Evolutionary conservation across 176 grass and related monocot genomes (phyloP), one percentile per base, ranked within the genome.

Genomic region (Musa itinerans): DNA sequence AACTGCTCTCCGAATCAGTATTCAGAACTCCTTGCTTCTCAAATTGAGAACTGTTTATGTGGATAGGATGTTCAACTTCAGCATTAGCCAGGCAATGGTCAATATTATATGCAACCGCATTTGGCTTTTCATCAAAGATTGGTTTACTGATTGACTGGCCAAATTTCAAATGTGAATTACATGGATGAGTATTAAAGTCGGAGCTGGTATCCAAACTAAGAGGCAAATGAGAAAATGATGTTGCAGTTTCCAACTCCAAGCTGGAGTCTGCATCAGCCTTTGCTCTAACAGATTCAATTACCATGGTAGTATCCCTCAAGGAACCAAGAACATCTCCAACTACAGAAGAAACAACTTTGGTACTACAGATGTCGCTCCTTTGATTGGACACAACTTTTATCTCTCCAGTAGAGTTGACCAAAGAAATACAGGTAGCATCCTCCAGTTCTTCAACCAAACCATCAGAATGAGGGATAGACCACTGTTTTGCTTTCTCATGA

Each of bases 71-170:
- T 68, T 81, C 80, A 68, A 65, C 72, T 81, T 81, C 79, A 70
- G 63, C 54, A 74, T 81, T 75, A 20, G 52, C 69, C 69, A 76
- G 76, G 74, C 70, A 75, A 76, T 72, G 27, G 34, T 79, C 76
- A 21, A 29, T 69, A 85, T 58, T 69, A 21, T 54, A 63, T 79
- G 73, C 26, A 53, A 80, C 73, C 75, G 76, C 25, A 58, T 78
- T 92, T 87, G 70, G 82, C 77, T 74, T 87, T 83, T 92, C 87
- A 74, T 87, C 83, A 10, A 72, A 85, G 81, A 87, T 68, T 78
- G 81, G 59, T 63, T 54, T 78, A 69, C 61, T 83, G 77, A 81
- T 43, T 34, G 82, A 76, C 54, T 69, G 84, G 70, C 71, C 84
- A 69, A 82, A 48, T 49, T 19, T 78, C 26, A 51, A 75, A 63